Base-by-base conservation (phyloP, 2,329 filamentous ascomycete species). In the Fusarium stilboides region DNA sequence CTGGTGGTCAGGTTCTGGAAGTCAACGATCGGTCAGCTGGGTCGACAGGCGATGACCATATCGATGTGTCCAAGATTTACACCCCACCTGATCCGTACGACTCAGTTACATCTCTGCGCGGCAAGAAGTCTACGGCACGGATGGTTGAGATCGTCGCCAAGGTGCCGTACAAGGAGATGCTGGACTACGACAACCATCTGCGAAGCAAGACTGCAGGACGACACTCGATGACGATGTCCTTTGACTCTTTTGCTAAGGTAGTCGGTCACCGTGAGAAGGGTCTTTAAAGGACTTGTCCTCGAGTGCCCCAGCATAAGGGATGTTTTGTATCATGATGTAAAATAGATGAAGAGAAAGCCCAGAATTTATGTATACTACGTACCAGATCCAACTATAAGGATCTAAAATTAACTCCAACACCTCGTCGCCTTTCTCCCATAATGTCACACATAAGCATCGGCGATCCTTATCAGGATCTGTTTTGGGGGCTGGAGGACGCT, bases 151-250 rank as follows among this genome's bases (percentile, higher is more conserved):
- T 99, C 71, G 90, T 91, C 13, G 96, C 94, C 22, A 89, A 92
- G 74, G 95, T 98, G 28, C 96, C 96, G 33, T 85, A 98, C 74
- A 97, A 96, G 81, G 95, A 98, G 80, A 98, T 98, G 93, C 91
- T 98, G 36, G 93, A 95, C 42, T 99, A 98, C 79, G 84, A 98
- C 72, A 93, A 94, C 77, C 93, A 97, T 77, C 81, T 99, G 68
- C 86, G 96, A 53, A 94, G 93, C 80, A 86, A 97, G 83, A 99
- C 95, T 5, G 92, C 91, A 4, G 96, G 96, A 0, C 86, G 96
- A 3, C 87, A 89, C 74, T 83, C 85, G 7, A 81, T 89, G 77
- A 87, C 85, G 2, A 86, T 89, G 86, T 81, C 85, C 6, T 84
- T 88, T 71, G 86, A 88, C 67, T 86, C 83, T 8, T 88, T 89